Evolutionary conservation across 2,329 filamentous ascomycete species (phyloP), one percentile per base, ranked within the genome.

Genomic region (Neofusicoccum kwambonambiense): DNA sequence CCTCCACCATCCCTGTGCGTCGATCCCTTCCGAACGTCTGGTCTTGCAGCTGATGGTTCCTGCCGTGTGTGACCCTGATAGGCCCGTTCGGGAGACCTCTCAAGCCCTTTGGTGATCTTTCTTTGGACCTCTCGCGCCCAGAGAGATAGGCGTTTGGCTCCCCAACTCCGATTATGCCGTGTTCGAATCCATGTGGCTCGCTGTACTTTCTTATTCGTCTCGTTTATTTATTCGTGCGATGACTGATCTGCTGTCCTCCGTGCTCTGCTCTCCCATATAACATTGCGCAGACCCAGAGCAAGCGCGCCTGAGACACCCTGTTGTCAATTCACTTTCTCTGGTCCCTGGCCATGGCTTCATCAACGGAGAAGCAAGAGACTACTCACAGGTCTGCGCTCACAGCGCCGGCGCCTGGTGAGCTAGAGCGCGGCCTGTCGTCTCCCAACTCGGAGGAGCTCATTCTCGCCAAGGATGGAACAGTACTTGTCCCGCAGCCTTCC

Each of bases 401-500:
- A 11, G 56, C 42, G 4, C 56, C 56, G 1, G 56, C 56, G 1
- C 56, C 56, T n/a, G 35, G 22, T 6, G 56, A 60, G 31, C 42
- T 60, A 5, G 56, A 60, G 31, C 56, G 56, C 11, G 56, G 56
- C 17, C n/a, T 37, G n/a, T 35, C 56, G 12, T 37, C 56, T 2
- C 13, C 41, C n/a, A 60, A 60, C 12, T 60, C 56, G n/a, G 56
- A 60, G n/a, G 41, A 60, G 42, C 42, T 60, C n/a, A 19, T 47
- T 15, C 42, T 60, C 39, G 56, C 42, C 11, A 60, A 60, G 11
- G 63, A 65, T 41, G 63, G 63, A 31, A 60, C 54, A 12, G 50
- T 49, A 2, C 67, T 75, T 2, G 66, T 74, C 11, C 74, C 74
- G 15, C 68, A 71, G 42, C 75, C 73, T 5, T 70, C 70, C 3